Conservation (phyloP, 2,329 filamentous ascomycete genomes). For the Clonostachys rhizophaga region DNA sequence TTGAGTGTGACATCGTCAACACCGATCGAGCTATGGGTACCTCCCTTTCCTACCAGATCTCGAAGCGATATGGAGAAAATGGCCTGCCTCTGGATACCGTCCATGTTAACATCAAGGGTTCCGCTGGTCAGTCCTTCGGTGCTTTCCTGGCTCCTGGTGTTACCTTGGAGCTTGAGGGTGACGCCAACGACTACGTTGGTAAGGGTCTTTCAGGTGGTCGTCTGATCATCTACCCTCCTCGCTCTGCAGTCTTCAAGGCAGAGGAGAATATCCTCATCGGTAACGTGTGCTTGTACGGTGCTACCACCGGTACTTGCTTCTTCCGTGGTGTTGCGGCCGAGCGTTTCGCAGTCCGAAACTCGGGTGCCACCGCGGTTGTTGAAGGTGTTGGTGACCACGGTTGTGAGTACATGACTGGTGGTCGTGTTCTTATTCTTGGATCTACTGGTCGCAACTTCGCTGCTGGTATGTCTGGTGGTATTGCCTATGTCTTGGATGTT, state of each 20-base stretch:
- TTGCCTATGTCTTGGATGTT: conserved; percentile 90
- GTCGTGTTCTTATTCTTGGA: conserved; percentile 81
- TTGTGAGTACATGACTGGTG: conserved; percentile 99
- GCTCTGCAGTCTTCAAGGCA: conserved; percentile 86
- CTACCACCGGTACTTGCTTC: conserved; percentile 85
- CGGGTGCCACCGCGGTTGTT: conserved; percentile 90
- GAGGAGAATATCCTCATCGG: conserved; percentile 94
- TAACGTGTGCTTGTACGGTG: conserved; percentile 93
- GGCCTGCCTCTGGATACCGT: conserved; percentile 90
- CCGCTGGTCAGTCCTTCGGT: conserved; percentile 94
- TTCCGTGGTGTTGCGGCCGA: conserved; percentile 97
- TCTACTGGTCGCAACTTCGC: conserved; percentile 94
- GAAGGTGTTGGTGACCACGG: conserved; percentile 95
- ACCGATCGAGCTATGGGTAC: conserved; percentile 92
- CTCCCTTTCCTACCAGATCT: conserved; percentile 93
- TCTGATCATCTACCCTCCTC: conserved; percentile 88
- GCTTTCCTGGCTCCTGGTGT: conserved; percentile 91
- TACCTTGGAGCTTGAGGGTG: conserved; percentile 91
- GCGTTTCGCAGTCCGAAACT: conserved; percentile 95
- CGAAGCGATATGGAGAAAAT: conserved; percentile 83
- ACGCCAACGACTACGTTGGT: conserved; percentile 94
- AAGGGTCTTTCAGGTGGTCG: conserved; percentile 93
- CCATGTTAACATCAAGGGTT: conserved; percentile 94
- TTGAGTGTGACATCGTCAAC: conserved; percentile 95
- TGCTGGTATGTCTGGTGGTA: conserved; percentile 97